These are phyloP conservation scores for Helotiales sp. DNA, from an alignment of 2,329 filamentous ascomycete species.

Conservation along the genomic window DNA sequence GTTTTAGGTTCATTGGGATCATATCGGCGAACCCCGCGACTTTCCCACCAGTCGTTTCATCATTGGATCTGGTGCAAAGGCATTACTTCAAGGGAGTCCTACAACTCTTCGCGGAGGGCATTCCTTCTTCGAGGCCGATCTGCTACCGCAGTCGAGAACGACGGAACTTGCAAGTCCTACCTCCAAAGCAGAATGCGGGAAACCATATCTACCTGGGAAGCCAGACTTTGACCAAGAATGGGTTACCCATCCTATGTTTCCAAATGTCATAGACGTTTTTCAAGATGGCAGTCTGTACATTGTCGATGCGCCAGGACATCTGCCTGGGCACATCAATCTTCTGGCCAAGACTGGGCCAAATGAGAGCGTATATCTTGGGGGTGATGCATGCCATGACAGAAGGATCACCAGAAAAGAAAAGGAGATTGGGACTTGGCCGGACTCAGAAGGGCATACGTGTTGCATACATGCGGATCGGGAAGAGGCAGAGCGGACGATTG, in stretches of 20 bases:
- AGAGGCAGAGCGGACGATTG: constrained; percentile 51
- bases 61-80: constrained; percentile 53
- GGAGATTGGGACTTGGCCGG: constrained; percentile 53
- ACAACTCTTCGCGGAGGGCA: constrained; percentile 40
- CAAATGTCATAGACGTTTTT: constrained; percentile 53
- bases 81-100: constrained; percentile 40
- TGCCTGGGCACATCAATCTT: constrained; percentile 57
- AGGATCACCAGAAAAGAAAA: constrained; percentile 57
- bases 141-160: constrained; percentile 48
- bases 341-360: constrained; percentile 47
- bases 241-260: constrained; percentile 50
- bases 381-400: constrained; percentile 59
- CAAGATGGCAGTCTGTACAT: constrained; percentile 53
- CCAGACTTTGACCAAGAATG: constrained; percentile 44
- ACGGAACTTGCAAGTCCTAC: constrained; percentile 45
- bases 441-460: constrained; percentile 49
- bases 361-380: constrained; percentile 55
- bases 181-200: not conserved
- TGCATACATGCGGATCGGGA: constrained; percentile 57
- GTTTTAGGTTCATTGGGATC: constrained; percentile 56
- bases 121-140: constrained; percentile 51
- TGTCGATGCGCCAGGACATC: constrained; percentile 56
- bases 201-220: constrained; percentile 15
- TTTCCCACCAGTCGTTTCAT: constrained; percentile 54
- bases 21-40: constrained; percentile 58